Percentiles rank a stretch among this genome's conserved stretches.
These are phyloP conservation scores for Musa troglodytarum DNA, from an alignment of 176 grass and related monocot genomes.

Conservation along the genomic window DNA sequence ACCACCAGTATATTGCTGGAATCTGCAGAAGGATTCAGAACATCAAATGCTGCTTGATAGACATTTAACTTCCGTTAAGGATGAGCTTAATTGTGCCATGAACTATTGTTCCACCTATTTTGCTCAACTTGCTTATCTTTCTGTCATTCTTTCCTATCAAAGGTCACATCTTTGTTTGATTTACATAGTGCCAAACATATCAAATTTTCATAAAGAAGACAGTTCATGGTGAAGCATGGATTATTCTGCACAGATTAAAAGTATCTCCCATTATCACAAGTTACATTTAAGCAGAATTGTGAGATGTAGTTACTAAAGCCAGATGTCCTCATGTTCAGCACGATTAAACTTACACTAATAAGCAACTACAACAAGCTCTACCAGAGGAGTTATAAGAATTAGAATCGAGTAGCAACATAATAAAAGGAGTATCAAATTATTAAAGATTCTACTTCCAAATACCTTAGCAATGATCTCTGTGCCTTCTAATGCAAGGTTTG, in stretches of 20 bases:
- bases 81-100: background rate
- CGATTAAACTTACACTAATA: background rate
- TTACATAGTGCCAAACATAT: background rate
- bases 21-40: constrained; percentile 41
- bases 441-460: background rate
- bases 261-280: background rate
- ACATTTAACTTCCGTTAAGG: background rate
- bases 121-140: background rate
- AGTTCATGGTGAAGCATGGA: constrained; percentile 1
- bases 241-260: background rate
- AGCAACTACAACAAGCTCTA: background rate
- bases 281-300: background rate
- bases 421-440: background rate
- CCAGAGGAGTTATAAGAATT: background rate
- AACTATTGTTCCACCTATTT: background rate
- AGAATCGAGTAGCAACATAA: background rate
- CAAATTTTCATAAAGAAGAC: background rate
- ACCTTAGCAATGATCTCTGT: constrained; percentile 79
- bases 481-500: constrained; percentile 84
- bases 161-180: background rate
- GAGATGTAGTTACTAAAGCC: background rate
- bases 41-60: background rate
- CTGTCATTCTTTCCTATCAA: background rate
- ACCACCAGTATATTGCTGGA: constrained; percentile 81
- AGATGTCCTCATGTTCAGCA: background rate